Percentiles rank a stretch among this genome's conserved stretches.
phyloP scores from a whole-genome alignment of 164 flowering plant genomes.

The Dillenia turbinata region DNA sequence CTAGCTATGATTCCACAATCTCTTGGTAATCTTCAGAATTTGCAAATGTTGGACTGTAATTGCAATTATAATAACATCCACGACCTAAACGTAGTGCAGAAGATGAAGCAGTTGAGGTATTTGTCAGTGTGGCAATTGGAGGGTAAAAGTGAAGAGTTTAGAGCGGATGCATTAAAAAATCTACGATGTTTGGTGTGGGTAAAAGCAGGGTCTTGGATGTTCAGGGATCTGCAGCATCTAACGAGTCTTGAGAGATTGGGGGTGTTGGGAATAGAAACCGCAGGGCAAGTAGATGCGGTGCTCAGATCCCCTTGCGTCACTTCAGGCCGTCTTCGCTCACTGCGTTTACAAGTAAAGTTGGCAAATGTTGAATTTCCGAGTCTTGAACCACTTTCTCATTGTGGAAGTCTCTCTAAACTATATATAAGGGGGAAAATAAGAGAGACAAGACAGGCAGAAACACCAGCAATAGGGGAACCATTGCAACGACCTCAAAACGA shows the following conservation, averaged over 20 bases:
- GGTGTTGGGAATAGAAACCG: not conserved
- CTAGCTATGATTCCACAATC: constrained; percentile 8
- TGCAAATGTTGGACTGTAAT: constrained; percentile 13
- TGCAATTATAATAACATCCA: too few species aligned
- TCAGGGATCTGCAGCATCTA: constrained; percentile 3
- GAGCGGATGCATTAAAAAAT: constrained; percentile 9
- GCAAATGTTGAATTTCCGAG: too few species aligned
- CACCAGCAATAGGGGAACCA: too few species aligned
- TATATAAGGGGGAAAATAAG: constrained; percentile 10
- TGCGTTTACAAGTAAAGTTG: too few species aligned
- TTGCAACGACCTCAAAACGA: too few species aligned
- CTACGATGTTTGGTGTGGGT: constrained; percentile 15
- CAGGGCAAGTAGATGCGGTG: not conserved
- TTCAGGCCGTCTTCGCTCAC: not conserved
- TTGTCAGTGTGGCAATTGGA: not conserved
- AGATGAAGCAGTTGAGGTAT: constrained; percentile 14
- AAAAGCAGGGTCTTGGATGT: not conserved
- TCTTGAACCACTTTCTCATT: not conserved
- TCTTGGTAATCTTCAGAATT: constrained; percentile 10
- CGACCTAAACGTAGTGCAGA: not conserved
- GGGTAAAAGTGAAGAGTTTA: not conserved
- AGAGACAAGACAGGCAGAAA: not conserved
- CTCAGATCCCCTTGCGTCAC: not conserved
- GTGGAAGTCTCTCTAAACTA: constrained; percentile 8
- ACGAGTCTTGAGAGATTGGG: constrained; percentile 7